Conservation (phyloP, 2,329 filamentous ascomycete species). For the Penicillium decumbens region DNA sequence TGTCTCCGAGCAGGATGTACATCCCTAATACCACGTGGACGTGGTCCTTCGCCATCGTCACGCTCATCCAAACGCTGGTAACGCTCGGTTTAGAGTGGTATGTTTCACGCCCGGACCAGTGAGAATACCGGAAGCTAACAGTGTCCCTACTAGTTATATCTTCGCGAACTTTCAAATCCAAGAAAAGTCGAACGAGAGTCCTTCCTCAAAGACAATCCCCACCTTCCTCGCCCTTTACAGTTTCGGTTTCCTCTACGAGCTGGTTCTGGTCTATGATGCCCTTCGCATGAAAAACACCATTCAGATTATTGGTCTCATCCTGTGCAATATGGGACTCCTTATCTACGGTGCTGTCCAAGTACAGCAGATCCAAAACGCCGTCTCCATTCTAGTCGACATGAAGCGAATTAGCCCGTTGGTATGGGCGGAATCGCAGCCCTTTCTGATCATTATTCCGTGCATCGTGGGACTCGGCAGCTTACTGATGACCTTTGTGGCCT, state of each 20-base stretch:
- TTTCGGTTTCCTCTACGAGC: slow-evolving; percentile 90
- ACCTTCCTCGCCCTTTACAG: slow-evolving; percentile 96
- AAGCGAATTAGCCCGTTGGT: slow-evolving; percentile 51
- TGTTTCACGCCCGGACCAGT: slow-evolving; percentile 34
- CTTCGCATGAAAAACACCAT: slow-evolving; percentile 95
- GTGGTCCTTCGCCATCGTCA: slow-evolving; percentile 72
- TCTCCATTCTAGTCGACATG: slow-evolving; percentile 49
- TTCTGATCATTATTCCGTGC: slow-evolving; percentile 77
- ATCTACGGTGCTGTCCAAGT: slow-evolving; percentile 92
- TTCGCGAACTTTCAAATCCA: slow-evolving; percentile 76
- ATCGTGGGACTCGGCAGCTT: slow-evolving; percentile 74
- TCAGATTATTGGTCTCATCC: slow-evolving; percentile 90
- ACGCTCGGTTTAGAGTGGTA: slow-evolving; percentile 84
- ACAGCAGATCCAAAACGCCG: slow-evolving; percentile 77
- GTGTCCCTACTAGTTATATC: slow-evolving; percentile 62
- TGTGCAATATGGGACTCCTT: slow-evolving; percentile 86
- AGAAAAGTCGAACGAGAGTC: slow-evolving; percentile 40
- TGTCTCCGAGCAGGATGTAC: slow-evolving; percentile 55
- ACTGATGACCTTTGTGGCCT: slow-evolving; percentile 70
- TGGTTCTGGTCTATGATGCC: slow-evolving; percentile 88
- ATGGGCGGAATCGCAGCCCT: slow-evolving; percentile 67
- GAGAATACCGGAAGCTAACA: neutral
- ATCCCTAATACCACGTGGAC: slow-evolving; percentile 83
- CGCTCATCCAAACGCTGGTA: slow-evolving; percentile 70
- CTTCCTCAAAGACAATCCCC: slow-evolving; percentile 65